These are phyloP conservation scores for Clonostachys byssicola DNA, from an alignment of 2,329 filamentous ascomycete species.

Conservation along the genomic window DNA sequence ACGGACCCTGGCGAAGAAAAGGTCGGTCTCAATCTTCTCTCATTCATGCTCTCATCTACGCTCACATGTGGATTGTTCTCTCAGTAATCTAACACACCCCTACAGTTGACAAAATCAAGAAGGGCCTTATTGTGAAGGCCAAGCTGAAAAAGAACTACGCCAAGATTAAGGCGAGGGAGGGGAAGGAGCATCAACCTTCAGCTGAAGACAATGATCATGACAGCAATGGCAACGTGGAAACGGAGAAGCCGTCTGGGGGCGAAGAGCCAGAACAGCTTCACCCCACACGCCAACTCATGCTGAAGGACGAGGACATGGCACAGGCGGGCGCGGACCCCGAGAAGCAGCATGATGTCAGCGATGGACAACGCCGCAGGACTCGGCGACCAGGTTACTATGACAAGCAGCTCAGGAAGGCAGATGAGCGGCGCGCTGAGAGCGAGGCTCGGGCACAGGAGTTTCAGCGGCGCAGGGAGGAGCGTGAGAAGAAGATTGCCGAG, in stretches of 20 bases:
- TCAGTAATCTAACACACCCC: constrained; percentile 1
- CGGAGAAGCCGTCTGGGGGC: constrained; percentile 7
- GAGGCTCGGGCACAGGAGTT: constrained; percentile 36
- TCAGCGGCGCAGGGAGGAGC: constrained; percentile 52
- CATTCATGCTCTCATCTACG: constrained; percentile 7
- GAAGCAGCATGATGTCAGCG: constrained; percentile 9
- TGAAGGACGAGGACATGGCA: constrained; percentile 29
- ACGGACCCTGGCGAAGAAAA: constrained; percentile 84
- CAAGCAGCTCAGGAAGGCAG: constrained; percentile 52
- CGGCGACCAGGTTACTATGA: constrained; percentile 55
- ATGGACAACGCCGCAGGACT: constrained; percentile 26
- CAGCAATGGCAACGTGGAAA: constrained; percentile 1
- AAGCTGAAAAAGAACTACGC: constrained; percentile 91
- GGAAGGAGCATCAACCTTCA: constrained; percentile 13
- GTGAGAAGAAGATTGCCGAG: constrained; percentile 60
- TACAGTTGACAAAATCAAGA: constrained; percentile 82
- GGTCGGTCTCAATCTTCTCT: constrained; percentile 23
- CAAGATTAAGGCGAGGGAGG: constrained; percentile 63
- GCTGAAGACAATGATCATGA: constrained; percentile 12
- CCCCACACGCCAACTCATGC: constrained; percentile 31
- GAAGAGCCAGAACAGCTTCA: constrained; percentile 21
- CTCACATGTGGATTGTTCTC: background rate
- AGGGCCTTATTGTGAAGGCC: constrained; percentile 82
- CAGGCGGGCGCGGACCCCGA: constrained; percentile 14
- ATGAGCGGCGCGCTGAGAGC: constrained; percentile 32